phyloP scores from a whole-genome alignment of 768 basidiomycete species.

The Trametopsis cervina region DNA sequence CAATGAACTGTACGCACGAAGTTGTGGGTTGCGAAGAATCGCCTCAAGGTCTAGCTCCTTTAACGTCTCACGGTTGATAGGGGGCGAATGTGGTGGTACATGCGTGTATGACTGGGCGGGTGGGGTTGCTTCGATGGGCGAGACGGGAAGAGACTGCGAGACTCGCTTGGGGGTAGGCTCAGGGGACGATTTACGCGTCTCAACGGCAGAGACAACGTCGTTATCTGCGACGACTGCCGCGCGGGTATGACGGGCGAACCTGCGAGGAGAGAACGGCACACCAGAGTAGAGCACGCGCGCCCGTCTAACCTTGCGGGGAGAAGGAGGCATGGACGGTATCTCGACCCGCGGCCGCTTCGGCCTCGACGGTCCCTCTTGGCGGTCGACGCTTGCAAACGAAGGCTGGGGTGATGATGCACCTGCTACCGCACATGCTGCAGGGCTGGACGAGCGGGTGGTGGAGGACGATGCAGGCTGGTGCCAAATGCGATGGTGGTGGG shows the following conservation, averaged over 20 bases:
- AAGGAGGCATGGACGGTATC: constrained; percentile 18
- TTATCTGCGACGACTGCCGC: constrained; percentile 25
- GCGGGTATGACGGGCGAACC: constrained; percentile 26
- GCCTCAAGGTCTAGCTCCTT: constrained; percentile 80
- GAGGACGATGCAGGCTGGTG: constrained; percentile 8
- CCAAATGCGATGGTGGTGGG: constrained; percentile 6
- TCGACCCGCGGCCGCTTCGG: constrained; percentile 25
- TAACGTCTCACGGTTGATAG: constrained; percentile 78
- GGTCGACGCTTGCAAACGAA: constrained; percentile 21
- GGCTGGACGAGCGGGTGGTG: constrained; percentile 8
- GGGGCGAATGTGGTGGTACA: constrained; percentile 63
- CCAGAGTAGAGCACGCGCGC: constrained; percentile 9
- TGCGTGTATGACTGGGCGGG: constrained; percentile 34
- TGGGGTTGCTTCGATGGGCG: constrained; percentile 27
- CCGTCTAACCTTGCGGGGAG: constrained; percentile 15
- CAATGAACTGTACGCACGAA: constrained; percentile 53
- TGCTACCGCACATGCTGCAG: constrained; percentile 5
- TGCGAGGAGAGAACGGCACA: constrained; percentile 16
- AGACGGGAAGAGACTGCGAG: constrained; percentile 24
- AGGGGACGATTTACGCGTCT: constrained; percentile 18
- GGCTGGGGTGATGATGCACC: constrained; percentile 24
- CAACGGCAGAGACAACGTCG: constrained; percentile 22
- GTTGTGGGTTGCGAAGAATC: constrained; percentile 84
- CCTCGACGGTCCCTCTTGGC: constrained; percentile 19
- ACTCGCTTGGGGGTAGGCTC: constrained; percentile 18